phyloP scores from a whole-genome alignment of 371 early-diverging fungal genomes.

The Zopfochytrium polystomum region DNA sequence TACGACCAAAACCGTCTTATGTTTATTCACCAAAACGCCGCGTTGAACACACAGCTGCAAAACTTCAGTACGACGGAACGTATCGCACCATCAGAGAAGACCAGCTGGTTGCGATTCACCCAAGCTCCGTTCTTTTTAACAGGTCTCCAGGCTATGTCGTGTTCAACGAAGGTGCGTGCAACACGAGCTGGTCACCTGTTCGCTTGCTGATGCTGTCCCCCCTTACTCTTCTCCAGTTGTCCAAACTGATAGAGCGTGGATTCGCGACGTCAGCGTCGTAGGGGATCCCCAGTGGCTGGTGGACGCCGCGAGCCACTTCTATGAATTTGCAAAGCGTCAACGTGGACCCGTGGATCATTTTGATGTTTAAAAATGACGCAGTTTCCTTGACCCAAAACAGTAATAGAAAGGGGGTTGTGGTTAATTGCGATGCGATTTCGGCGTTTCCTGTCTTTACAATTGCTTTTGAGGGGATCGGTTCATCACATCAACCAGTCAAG shows the following conservation, averaged over 20 bases:
- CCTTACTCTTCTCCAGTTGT: conserved; percentile 45
- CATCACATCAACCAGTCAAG: too few species aligned
- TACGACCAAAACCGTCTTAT: background rate
- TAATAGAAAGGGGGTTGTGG: too few species aligned
- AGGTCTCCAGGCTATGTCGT: conserved; percentile 74
- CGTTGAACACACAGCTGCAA: conserved; percentile 50
- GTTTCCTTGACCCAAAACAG: too few species aligned
- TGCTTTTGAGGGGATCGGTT: too few species aligned
- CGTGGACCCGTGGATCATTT: too few species aligned
- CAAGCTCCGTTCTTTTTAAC: conserved; percentile 71
- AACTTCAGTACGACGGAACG: conserved; percentile 63
- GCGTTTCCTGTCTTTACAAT: too few species aligned
- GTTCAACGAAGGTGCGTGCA: conserved; percentile 67
- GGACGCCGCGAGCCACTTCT: conserved; percentile 55
- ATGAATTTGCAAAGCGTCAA: conserved; percentile 20
- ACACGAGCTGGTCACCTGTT: background rate
- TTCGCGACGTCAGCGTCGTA: conserved; percentile 70
- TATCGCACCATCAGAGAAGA: conserved; percentile 62
- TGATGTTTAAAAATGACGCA: too few species aligned
- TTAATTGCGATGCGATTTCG: too few species aligned
- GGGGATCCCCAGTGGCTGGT: conserved; percentile 68
- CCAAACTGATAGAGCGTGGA: conserved; percentile 69
- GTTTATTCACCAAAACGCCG: too few species aligned
- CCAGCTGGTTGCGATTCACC: conserved; percentile 56
- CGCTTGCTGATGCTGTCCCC: background rate